These are phyloP conservation scores for Xylaria sp. DNA, from an alignment of 2,329 filamentous ascomycete species.

Conservation along the genomic window DNA sequence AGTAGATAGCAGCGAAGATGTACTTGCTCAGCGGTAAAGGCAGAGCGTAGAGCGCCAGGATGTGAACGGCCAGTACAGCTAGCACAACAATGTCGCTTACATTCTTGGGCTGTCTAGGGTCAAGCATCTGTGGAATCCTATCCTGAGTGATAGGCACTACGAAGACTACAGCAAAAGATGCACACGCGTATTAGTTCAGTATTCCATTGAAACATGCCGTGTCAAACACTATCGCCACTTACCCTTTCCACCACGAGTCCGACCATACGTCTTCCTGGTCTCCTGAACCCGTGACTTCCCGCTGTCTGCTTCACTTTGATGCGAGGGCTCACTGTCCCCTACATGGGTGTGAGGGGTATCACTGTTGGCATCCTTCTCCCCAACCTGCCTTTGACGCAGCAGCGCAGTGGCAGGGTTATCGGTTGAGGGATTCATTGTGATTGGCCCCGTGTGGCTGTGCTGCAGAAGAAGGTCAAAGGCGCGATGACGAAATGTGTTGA, in stretches of 20 bases:
- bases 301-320: constrained; percentile 21
- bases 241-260: constrained; percentile 92
- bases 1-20: constrained; percentile 82
- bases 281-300: constrained; percentile 30
- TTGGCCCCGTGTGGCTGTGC: constrained; percentile 25
- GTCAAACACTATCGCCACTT: constrained; percentile 52
- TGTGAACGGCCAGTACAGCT: constrained; percentile 77
- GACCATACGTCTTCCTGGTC: constrained; percentile 82
- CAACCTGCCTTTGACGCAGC: constrained; percentile 45
- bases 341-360: constrained; percentile 36
- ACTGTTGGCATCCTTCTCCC: constrained; percentile 32
- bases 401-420: constrained; percentile 40
- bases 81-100: constrained; percentile 85
- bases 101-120: constrained; percentile 95
- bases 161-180: constrained; percentile 73
- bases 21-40: constrained; percentile 76
- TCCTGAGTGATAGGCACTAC: constrained; percentile 96
- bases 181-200: constrained; percentile 8
- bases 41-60: constrained; percentile 77
- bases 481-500: constrained; percentile 41
- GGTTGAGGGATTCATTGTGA: constrained; percentile 38
- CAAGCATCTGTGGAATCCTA: constrained; percentile 97
- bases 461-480: constrained; percentile 8
- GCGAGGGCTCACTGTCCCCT: constrained; percentile 18
- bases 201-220: background rate